Evolutionary conservation across 1,284 basidiomycete species (phyloP), one percentile per base, ranked within the genome.

Genomic region (Porodaedalea pini): DNA sequence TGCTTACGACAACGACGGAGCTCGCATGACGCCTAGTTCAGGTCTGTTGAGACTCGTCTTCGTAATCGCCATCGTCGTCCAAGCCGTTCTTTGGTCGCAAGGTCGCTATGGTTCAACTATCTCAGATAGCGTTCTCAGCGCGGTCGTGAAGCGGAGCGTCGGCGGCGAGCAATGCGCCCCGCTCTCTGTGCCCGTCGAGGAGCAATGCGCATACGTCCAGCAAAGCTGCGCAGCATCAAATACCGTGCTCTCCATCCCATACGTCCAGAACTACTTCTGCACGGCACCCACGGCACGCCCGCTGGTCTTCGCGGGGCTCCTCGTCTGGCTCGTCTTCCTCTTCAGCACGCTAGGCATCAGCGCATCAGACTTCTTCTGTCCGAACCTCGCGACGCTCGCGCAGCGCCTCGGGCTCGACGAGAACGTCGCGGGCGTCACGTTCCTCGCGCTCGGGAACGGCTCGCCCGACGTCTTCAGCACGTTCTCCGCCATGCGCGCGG

Each of bases 311-410:
- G 65, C 69, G 2, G 80, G 76, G 43, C 79, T 92, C 61, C 62
- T 90, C 17, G 54, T 88, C 34, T 94, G 91, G 91, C 81, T 92
- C 31, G 64, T 83, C 23, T 92, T 94, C 73, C 82, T 94, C 56
- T 94, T 94, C 73, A 90, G 88, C 21, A 90, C 92, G 50, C 83
- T 96, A 21, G 93, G 94, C 2, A 96, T 97, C 69, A 88, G 86
- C 63, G 92, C 94, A 7, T 90, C 91, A 37, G 94, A 98, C 72
- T 98, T 96, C 75, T 96, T 98, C 75, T 94, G 90, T 48, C 94
- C 94, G 1, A 97, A 98, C 70, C 81, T 97, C 31, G 87, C 90
- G 0, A 92, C 93, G 0, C 87, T 96, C 36, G 83, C 94, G 0
- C 79, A 86, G 48, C 73, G 90, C 5, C 80, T 97, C 2, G 90